Base-by-base conservation (phyloP, 441 rosid genomes). In the Dalechampia spathulata region DNA sequence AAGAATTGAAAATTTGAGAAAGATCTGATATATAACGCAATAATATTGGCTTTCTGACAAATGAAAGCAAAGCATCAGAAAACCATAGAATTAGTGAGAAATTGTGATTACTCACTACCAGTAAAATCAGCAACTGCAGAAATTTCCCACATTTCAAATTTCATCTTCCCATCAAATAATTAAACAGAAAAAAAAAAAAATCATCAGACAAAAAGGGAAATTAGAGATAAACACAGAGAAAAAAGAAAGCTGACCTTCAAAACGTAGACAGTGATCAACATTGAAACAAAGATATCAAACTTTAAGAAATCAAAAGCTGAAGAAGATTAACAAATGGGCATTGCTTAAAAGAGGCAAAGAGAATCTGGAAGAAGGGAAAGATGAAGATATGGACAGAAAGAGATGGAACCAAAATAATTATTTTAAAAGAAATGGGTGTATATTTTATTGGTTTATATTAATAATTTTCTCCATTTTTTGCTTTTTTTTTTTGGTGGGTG, bases 231-330 rank as follows among this genome's bases (percentile, higher is more conserved):
- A n/a, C n/a, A n/a, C n/a, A n/a, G n/a, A n/a, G 2, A 4, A 46
- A 53, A 21, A 49, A 22, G 41, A 28, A 13, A 57, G 43, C 75
- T 63, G 43, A 66, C 76, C 77, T 63, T 9, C 40, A 60, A 48
- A 57, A 83, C 75, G 83, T 73, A 67, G 57, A 63, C 56, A 40
- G 62, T 43, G 66, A 74, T 60, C 67, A 72, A 58, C 77, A 77
- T 58, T 72, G 78, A 72, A 62, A 64, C 41, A 5, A 49, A 36
- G 12, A 2, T 44, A 58, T n/a, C n/a, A 59, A 28, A 3, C 7
- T 4, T 28, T 23, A 65, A 68, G 73, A 70, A 56, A 58, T 54
- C 10, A 1, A 40, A 43, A 60, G 21, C 16, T 50, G 44, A 39
- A 48, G 25, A 45, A 11, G 39, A 21, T 6, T 28, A 49, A 52